Evolutionary conservation across 768 basidiomycete species (phyloP).

Genomic region (Austroboletus festivus): DNA sequence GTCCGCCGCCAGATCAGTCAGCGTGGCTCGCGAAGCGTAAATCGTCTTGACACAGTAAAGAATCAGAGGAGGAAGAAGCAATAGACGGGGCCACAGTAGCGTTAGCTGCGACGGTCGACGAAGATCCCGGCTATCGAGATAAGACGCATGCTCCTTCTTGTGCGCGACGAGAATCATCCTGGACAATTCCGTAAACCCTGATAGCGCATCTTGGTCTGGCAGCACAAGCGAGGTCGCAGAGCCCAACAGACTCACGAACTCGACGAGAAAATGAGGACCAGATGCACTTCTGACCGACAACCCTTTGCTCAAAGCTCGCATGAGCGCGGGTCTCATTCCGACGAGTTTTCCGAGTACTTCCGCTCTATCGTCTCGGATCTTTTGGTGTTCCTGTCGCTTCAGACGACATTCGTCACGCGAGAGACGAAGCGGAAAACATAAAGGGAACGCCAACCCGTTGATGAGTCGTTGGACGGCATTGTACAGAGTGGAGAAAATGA

Average conservation of each 20-base stretch:
- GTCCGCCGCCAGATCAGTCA: slow-evolving; percentile 56
- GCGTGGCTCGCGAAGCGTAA: slow-evolving; percentile 57
- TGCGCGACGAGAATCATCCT: slow-evolving; percentile 24
- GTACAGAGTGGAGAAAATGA: slow-evolving; percentile 7
- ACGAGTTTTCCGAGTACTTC: slow-evolving; percentile 63
- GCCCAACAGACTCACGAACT: slow-evolving; percentile 20
- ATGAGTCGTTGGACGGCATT: slow-evolving; percentile 11
- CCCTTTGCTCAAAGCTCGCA: slow-evolving; percentile 25
- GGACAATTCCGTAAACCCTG: slow-evolving; percentile 18
- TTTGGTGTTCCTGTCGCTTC: slow-evolving; percentile 58
- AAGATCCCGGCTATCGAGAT: slow-evolving; percentile 39
- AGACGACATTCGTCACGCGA: slow-evolving; percentile 63
- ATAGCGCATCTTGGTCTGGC: slow-evolving; percentile 7
- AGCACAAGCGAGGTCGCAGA: slow-evolving; percentile 15
- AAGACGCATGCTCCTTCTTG: slow-evolving; percentile 29
- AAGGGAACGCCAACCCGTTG: slow-evolving; percentile 7
- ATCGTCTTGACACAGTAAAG: slow-evolving; percentile 48
- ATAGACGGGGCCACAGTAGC: slow-evolving; percentile 76
- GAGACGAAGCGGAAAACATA: slow-evolving; percentile 55
- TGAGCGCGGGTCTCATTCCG: slow-evolving; percentile 47
- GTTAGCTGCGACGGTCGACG: slow-evolving; percentile 65
- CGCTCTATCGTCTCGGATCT: slow-evolving; percentile 65
- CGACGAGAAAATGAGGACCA: slow-evolving; percentile 17
- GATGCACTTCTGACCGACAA: background rate
- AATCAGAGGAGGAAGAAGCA: slow-evolving; percentile 70